Conservation (phyloP, 345 rosid species). For the Abelmoschus esculentus region DNA sequence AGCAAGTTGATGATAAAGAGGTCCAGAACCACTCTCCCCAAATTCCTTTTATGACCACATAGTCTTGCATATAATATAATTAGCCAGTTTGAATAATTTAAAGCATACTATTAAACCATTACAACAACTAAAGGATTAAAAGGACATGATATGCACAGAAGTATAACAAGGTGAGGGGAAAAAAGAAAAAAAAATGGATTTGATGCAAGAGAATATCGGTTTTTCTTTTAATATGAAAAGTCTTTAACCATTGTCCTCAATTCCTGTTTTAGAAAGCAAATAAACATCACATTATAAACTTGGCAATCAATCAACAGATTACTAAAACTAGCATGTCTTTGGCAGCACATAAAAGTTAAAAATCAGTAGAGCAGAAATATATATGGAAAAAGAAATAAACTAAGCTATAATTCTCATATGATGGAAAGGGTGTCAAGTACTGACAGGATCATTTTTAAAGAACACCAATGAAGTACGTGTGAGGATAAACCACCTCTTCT, state of each 20-base stretch:
- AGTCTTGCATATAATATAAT: neutral
- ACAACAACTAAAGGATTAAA: neutral
- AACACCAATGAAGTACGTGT: conserved; percentile 95
- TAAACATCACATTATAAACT: neutral
- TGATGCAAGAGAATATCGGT: neutral
- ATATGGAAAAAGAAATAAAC: too few species aligned
- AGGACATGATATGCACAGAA: neutral
- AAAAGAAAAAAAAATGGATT: neutral
- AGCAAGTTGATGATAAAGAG: neutral
- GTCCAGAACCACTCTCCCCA: neutral
- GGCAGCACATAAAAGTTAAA: neutral
- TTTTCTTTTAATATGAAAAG: neutral
- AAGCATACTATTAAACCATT: neutral
- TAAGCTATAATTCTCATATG: too few species aligned
- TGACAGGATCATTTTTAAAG: conserved; percentile 95
- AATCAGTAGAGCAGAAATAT: neutral
- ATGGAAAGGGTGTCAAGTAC: conserved; percentile 21
- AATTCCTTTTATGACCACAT: neutral
- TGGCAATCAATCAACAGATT: conserved; percentile 1
- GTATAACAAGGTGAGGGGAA: neutral
- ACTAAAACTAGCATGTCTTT: neutral
- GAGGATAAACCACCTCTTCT: conserved; percentile 28
- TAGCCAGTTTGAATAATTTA: neutral
- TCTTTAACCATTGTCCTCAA: neutral
- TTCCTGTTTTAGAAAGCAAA: neutral